These are phyloP conservation scores for Lentinus polychrous DNA, from an alignment of 1,284 basidiomycete genomes.

Conservation along the genomic window DNA sequence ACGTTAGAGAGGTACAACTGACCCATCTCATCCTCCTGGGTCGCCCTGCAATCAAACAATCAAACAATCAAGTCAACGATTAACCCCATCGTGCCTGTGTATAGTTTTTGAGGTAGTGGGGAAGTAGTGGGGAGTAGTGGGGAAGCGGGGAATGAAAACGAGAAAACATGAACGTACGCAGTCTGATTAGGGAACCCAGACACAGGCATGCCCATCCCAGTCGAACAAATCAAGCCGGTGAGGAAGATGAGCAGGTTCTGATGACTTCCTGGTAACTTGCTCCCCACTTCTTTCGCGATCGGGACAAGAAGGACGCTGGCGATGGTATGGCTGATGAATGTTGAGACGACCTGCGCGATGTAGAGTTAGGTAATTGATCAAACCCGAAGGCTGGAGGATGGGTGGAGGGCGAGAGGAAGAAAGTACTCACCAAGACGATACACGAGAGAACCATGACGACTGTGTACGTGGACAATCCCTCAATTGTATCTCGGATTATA, in stretches of 20 bases:
- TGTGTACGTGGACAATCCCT: conserved; percentile 69
- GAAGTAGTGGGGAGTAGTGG: conserved; percentile 6
- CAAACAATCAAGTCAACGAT: conserved; percentile 12
- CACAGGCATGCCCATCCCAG: conserved; percentile 98
- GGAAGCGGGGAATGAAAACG: conserved; percentile 6
- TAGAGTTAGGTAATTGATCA: background rate
- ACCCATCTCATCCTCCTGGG: conserved; percentile 93
- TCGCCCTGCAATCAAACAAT: conserved; percentile 49
- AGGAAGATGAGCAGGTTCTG: conserved; percentile 84
- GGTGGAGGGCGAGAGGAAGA: conserved; percentile 13
- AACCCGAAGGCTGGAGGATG: conserved; percentile 20
- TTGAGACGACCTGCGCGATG: conserved; percentile 60
- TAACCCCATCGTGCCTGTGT: no score
- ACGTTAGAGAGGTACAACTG: conserved; percentile 79
- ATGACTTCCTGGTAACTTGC: conserved; percentile 61
- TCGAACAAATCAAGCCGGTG: conserved; percentile 88
- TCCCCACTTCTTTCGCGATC: conserved; percentile 89
- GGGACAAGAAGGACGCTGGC: conserved; percentile 94
- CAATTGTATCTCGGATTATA: conserved; percentile 63
- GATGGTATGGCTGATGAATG: conserved; percentile 95
- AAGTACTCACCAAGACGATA: conserved; percentile 73
- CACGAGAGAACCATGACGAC: conserved; percentile 82
- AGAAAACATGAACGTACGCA: conserved; percentile 69
- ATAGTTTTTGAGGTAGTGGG: no score
- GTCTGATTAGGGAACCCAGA: conserved; percentile 97